Evolutionary conservation across 1,139 yeast genomes (phyloP).

Genomic region (Casaregolazyma suthepensis): DNA sequence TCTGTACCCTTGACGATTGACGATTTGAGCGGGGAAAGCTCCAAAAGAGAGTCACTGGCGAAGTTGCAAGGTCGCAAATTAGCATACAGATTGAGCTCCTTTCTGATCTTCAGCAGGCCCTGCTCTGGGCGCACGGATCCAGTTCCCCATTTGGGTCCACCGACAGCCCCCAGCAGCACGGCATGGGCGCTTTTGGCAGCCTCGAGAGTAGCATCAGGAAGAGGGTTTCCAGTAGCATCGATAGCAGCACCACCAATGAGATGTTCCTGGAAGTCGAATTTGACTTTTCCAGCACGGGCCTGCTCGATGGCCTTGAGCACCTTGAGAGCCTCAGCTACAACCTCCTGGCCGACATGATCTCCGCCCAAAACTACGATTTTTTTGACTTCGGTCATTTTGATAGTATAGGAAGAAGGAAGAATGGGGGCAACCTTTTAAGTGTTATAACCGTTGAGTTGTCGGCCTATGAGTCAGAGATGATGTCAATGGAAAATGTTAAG

Average conservation of each 20-base stretch:
- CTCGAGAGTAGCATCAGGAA: conserved; percentile 79
- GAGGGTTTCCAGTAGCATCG: conserved; percentile 90
- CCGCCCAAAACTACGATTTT: conserved; percentile 87
- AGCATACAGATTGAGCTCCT: conserved; percentile 89
- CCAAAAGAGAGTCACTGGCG: conserved; percentile 77
- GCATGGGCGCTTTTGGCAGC: conserved; percentile 92
- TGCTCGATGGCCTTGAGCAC: conserved; percentile 73
- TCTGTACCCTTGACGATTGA: conserved; percentile 86
- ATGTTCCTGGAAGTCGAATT: conserved; percentile 73
- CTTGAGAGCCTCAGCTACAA: conserved; percentile 83
- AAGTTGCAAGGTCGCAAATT: conserved; percentile 95
- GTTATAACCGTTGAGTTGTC: not conserved
- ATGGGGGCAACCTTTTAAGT: too few relatives aligned
- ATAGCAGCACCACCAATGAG: conserved; percentile 98
- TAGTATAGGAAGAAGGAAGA: not conserved
- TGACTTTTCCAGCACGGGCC: conserved; percentile 49
- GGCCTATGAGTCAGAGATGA: not conserved
- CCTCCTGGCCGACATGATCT: conserved; percentile 94
- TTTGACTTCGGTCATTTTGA: conserved; percentile 33
- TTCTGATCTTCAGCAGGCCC: conserved; percentile 87
- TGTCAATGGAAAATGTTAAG: not conserved
- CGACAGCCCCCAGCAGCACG: conserved; percentile 92
- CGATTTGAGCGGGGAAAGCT: conserved; percentile 79
- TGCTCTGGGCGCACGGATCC: conserved; percentile 93
- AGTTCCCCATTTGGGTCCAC: conserved; percentile 99